A percentile compares a stretch with the other conserved stretches of the same genome.
Conservation (phyloP, 768 basidiomycete species). For the Hemileccinum rubropunctum region DNA sequence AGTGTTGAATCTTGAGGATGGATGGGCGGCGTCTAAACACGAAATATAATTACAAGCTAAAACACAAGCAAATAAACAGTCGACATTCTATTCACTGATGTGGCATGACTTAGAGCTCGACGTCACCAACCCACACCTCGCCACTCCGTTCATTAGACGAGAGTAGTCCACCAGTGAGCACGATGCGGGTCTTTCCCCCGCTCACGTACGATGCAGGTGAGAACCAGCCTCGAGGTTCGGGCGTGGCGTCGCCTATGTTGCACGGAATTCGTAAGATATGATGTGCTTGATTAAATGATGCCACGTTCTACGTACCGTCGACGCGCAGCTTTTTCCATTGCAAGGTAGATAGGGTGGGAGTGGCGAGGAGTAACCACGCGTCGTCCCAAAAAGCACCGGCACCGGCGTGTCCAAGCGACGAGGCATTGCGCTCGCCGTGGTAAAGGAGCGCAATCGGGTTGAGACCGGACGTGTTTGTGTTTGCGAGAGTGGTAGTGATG, state of each 20-base stretch:
- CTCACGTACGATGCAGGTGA: slow-evolving; percentile 27
- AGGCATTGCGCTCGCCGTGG: slow-evolving; percentile 37
- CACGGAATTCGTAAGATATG: not conserved
- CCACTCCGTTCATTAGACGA: slow-evolving; percentile 40
- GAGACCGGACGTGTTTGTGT: not conserved
- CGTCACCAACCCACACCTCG: slow-evolving; percentile 41
- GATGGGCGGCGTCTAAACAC: too few species aligned
- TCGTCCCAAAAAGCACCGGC: slow-evolving; percentile 42
- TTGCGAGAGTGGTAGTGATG: not conserved
- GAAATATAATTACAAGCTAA: not conserved
- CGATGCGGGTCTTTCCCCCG: slow-evolving; percentile 23
- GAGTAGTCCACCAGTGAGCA: slow-evolving; percentile 41
- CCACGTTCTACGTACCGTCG: slow-evolving; percentile 1
- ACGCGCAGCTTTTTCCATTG: slow-evolving; percentile 27
- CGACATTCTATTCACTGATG: not conserved
- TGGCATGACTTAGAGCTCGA: slow-evolving; percentile 16
- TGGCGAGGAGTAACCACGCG: slow-evolving; percentile 33
- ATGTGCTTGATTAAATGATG: not conserved
- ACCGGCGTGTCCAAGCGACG: slow-evolving; percentile 36
- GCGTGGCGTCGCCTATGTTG: slow-evolving; percentile 1
- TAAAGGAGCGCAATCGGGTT: slow-evolving; percentile 32
- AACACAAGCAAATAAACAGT: too few species aligned
- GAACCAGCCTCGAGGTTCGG: slow-evolving; percentile 46
- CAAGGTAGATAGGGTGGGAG: slow-evolving; percentile 3
- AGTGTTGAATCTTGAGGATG: too few species aligned